These are phyloP conservation scores for Triticum urartu DNA, from an alignment of 176 grass and related monocot species.

Conservation along the genomic window DNA sequence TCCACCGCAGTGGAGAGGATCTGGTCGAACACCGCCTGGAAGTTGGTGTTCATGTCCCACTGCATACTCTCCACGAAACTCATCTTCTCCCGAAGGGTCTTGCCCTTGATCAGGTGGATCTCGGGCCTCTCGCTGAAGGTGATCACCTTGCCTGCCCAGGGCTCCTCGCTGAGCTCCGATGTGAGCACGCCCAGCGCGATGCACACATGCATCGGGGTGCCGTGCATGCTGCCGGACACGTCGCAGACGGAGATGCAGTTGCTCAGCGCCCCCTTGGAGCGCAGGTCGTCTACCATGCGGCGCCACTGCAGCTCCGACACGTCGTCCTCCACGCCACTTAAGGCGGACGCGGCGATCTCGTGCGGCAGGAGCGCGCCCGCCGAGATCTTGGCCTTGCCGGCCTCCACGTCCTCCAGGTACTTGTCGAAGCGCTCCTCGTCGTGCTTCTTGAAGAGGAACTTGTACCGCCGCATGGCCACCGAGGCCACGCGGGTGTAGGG, in stretches of 20 bases:
- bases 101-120: background rate
- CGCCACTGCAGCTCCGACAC: background rate
- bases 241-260: constrained; percentile 81
- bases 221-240: constrained; percentile 61
- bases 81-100: background rate
- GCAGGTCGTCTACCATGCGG: background rate
- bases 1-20: background rate
- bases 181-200: constrained; percentile 44
- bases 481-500: constrained; percentile 55
- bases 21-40: constrained; percentile 20
- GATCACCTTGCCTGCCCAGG: background rate
- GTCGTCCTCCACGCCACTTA: background rate
- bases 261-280: background rate
- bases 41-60: constrained; percentile 2
- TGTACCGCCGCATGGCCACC: constrained; percentile 53
- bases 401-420: background rate
- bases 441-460: background rate
- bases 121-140: background rate
- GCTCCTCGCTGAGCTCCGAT: background rate
- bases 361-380: background rate
- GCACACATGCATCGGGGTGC: constrained; percentile 61
- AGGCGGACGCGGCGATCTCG: background rate
- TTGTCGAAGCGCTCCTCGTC: background rate
- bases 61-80: background rate
- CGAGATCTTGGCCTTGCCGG: background rate